Evolutionary conservation across 2,329 filamentous ascomycete genomes (phyloP).

Genomic region (Cyphellophora europaea): DNA sequence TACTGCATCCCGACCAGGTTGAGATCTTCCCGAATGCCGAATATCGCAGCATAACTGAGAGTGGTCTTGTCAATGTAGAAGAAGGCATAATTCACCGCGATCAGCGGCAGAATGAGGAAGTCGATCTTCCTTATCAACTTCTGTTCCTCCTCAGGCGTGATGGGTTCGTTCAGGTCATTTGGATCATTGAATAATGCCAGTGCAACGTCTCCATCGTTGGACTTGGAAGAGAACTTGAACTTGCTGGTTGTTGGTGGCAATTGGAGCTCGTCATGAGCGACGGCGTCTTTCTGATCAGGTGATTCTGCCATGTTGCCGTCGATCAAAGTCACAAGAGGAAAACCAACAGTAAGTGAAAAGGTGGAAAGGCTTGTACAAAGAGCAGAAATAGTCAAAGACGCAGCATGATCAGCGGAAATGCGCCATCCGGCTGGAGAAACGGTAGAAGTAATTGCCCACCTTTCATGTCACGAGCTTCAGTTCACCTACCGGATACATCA

Average conservation of each 20-base stretch:
- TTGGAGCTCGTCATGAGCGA: conserved; percentile 8
- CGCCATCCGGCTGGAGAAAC: too few relatives aligned
- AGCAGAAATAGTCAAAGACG: too few relatives aligned
- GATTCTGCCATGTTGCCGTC: too few relatives aligned
- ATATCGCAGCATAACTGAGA: conserved; percentile 50
- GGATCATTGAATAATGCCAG: conserved; percentile 40
- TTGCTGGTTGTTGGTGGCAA: conserved; percentile 10
- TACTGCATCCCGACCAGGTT: conserved; percentile 33
- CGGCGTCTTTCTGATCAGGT: background rate
- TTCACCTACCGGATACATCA: too few relatives aligned
- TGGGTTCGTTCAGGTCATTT: conserved; percentile 36
- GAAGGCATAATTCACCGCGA: conserved; percentile 46
- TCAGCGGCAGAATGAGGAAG: conserved; percentile 48
- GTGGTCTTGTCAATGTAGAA: conserved; percentile 26
- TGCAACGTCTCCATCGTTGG: conserved; percentile 38
- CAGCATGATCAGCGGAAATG: too few relatives aligned
- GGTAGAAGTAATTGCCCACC: too few relatives aligned
- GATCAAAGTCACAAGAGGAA: too few relatives aligned
- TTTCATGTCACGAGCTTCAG: too few relatives aligned
- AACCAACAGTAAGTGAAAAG: too few relatives aligned
- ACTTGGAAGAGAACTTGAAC: conserved; percentile 14
- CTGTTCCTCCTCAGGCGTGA: conserved; percentile 38
- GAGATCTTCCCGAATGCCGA: conserved; percentile 49
- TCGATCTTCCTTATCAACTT: conserved; percentile 48
- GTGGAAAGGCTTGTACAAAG: too few relatives aligned